phyloP scores from a whole-genome alignment of 1,139 yeast species.

The Debaryomyces psychrophilus region DNA sequence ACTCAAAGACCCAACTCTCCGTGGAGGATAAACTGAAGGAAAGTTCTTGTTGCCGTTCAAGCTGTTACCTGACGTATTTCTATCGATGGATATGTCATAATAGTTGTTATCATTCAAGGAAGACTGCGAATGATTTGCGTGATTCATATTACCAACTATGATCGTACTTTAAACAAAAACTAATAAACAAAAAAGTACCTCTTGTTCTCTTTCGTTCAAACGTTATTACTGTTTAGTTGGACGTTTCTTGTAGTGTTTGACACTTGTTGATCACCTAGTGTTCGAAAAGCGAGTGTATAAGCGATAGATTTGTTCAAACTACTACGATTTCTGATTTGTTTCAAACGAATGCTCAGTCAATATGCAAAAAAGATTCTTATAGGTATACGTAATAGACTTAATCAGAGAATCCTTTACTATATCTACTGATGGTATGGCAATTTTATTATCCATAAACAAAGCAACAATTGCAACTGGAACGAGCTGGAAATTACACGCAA shows the following conservation, averaged over 20 bases:
- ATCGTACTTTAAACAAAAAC: neutral
- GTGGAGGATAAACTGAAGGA: slow-evolving; percentile 21
- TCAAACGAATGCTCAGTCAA: neutral
- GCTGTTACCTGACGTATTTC: slow-evolving; percentile 10
- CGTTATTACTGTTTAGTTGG: neutral
- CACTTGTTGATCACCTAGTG: neutral
- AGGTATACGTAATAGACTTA: neutral
- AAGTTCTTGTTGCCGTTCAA: slow-evolving; percentile 17
- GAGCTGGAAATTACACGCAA: slow-evolving; percentile 4
- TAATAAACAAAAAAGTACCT: neutral
- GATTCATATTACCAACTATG: slow-evolving; percentile 17
- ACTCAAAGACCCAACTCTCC: slow-evolving; percentile 32
- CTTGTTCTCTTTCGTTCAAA: neutral
- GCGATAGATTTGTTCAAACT: neutral
- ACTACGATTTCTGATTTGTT: neutral
- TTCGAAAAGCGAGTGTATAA: slow-evolving; percentile 4
- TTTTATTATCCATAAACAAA: slow-evolving; percentile 2
- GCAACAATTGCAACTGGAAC: slow-evolving; percentile 6
- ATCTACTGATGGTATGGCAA: neutral
- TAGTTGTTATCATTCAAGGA: slow-evolving; percentile 25
- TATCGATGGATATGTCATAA: slow-evolving; percentile 16
- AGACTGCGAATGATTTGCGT: slow-evolving; percentile 21
- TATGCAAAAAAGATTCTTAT: neutral
- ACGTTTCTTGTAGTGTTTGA: neutral
- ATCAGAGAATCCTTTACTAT: neutral